phyloP scores from a whole-genome alignment of 2,329 filamentous ascomycete species.

The Cladosporium sp. region DNA sequence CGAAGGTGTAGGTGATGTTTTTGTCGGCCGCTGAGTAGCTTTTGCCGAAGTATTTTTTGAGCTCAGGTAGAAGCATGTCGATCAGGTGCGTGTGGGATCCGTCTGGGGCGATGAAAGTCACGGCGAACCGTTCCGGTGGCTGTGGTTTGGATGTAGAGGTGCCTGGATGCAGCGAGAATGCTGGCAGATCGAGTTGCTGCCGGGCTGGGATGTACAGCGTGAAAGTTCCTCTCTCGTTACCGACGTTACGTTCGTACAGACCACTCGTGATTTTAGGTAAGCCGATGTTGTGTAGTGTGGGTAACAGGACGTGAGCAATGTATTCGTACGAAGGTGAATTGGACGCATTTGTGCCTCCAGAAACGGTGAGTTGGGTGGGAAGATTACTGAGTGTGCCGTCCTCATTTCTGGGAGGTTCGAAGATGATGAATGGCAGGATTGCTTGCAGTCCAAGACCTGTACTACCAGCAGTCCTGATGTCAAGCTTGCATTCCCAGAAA shows the following conservation, averaged over 20 bases:
- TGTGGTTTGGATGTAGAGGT: conserved; percentile 18
- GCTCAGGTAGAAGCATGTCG: conserved; percentile 8
- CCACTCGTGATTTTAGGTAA: conserved; percentile 42
- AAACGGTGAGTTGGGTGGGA: conserved; percentile 41
- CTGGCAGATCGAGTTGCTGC: conserved; percentile 23
- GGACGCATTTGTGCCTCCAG: conserved; percentile 56
- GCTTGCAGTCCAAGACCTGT: conserved; percentile 56
- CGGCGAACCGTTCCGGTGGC: conserved; percentile 28
- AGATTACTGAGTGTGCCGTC: background rate
- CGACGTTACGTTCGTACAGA: conserved; percentile 48
- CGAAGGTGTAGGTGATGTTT: conserved; percentile 16
- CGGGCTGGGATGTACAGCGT: conserved; percentile 47
- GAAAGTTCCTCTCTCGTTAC: conserved; percentile 44
- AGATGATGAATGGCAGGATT: conserved; percentile 55
- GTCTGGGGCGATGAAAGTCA: conserved; percentile 37
- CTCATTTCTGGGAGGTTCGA: conserved; percentile 32
- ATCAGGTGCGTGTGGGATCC: conserved; percentile 28
- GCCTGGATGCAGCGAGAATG: conserved; percentile 32
- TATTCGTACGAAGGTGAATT: conserved; percentile 55
- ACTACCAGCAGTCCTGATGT: conserved; percentile 48
- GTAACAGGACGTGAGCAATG: conserved; percentile 51
- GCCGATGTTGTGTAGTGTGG: conserved; percentile 49
- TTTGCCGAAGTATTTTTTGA: conserved; percentile 16
- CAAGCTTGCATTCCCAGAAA: conserved; percentile 36
- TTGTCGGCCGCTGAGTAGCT: background rate